A percentile compares a stretch with the other conserved stretches of the same genome.
Evolutionary conservation across 202 grass and related monocot genomes (phyloP).

Genomic region (Sporobolus alterniflorus): DNA sequence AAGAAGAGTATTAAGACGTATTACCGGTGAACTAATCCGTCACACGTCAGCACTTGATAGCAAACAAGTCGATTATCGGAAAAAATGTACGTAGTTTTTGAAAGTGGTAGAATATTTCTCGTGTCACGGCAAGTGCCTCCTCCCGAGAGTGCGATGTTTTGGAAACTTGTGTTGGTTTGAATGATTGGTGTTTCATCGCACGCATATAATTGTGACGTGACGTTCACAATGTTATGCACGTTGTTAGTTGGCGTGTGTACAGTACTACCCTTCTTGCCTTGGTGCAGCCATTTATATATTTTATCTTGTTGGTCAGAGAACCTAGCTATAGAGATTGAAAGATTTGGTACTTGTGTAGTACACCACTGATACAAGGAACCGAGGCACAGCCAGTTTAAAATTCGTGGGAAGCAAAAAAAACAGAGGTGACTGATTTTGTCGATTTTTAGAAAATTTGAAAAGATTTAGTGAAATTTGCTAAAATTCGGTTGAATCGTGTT

Average conservation of each 20-base stretch:
- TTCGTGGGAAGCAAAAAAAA: too few species aligned
- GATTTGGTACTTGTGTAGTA: background rate
- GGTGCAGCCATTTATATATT: background rate
- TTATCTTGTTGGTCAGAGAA: background rate
- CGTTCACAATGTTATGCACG: conserved; percentile 24
- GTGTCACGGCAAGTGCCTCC: background rate
- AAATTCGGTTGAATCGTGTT: too few species aligned
- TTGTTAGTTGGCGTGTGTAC: too few species aligned
- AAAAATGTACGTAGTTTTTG: too few species aligned
- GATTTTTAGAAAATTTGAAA: too few species aligned
- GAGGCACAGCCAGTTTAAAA: too few species aligned
- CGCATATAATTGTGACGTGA: conserved; percentile 23
- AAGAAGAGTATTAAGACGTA: background rate
- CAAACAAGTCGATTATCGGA: too few species aligned
- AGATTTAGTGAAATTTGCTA: too few species aligned
- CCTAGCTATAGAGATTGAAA: background rate
- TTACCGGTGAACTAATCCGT: background rate
- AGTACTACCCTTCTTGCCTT: too few species aligned
- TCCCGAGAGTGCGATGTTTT: conserved; percentile 1
- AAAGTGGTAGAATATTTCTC: background rate
- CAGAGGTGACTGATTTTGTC: too few species aligned
- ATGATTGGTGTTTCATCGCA: too few species aligned
- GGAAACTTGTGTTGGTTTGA: background rate
- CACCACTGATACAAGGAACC: background rate
- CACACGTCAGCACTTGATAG: too few species aligned